Evolutionary conservation across 768 basidiomycete genomes (phyloP).

Genomic region (Amanita rubescens): DNA sequence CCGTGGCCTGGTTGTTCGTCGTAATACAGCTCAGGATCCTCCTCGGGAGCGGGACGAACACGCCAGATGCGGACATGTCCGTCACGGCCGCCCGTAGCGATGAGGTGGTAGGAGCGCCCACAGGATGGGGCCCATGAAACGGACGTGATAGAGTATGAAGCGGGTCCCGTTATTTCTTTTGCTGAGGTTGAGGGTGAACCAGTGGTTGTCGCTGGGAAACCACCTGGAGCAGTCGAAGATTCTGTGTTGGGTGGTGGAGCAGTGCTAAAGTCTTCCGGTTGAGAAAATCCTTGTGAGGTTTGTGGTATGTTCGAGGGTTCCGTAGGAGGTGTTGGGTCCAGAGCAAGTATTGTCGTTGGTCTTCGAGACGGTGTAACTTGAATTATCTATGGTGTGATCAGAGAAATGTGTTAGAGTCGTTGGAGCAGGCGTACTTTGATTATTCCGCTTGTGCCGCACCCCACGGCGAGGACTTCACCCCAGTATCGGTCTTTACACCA

Average conservation of each 20-base stretch:
- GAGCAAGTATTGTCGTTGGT: conserved; percentile 54
- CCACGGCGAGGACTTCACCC: conserved; percentile 84
- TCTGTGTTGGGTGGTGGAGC: conserved; percentile 1
- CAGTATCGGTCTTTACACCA: conserved; percentile 98
- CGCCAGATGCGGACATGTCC: conserved; percentile 90
- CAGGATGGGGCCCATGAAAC: conserved; percentile 94
- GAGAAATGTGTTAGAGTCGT: not conserved
- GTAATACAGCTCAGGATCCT: conserved; percentile 1
- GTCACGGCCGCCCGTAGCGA: conserved; percentile 86
- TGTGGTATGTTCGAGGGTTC: not conserved
- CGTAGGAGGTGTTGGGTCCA: conserved; percentile 41
- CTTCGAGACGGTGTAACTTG: conserved; percentile 64
- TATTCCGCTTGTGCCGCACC: conserved; percentile 61
- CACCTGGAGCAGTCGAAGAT: not conserved
- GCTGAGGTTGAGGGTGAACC: conserved; percentile 21
- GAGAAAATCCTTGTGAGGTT: conserved; percentile 11
- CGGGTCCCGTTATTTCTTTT: conserved; percentile 20
- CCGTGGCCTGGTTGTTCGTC: conserved; percentile 20
- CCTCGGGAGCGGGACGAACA: conserved; percentile 40
- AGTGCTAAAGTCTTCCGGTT: conserved; percentile 8
- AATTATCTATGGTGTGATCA: conserved; percentile 46
- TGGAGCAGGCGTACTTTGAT: conserved; percentile 51
- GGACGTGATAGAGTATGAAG: conserved; percentile 64
- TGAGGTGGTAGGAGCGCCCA: conserved; percentile 88
- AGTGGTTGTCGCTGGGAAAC: conserved; percentile 3